Conservation (phyloP, 768 basidiomycete species). For the Phlebiopsis flavidoalba region DNA sequence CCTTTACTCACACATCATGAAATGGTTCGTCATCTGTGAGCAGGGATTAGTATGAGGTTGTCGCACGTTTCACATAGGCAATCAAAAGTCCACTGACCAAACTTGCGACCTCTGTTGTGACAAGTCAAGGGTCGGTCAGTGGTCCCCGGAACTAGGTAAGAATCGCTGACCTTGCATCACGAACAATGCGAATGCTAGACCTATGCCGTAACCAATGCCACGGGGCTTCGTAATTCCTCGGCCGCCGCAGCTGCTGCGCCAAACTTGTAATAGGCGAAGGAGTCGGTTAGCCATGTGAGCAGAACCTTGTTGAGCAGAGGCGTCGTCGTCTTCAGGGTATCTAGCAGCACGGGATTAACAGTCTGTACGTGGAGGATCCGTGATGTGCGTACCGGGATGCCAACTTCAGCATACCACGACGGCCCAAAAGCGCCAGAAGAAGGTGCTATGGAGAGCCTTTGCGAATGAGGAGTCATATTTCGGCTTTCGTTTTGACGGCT, state of each 20-base stretch:
- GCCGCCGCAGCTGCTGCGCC: conserved; percentile 32
- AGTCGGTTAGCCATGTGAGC: conserved; percentile 51
- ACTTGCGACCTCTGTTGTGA: conserved; percentile 30
- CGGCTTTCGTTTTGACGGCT: conserved; percentile 6
- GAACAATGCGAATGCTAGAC: conserved; percentile 52
- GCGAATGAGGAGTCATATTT: conserved; percentile 45
- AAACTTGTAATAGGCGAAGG: conserved; percentile 37
- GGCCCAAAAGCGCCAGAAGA: conserved; percentile 41
- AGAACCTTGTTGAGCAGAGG: conserved; percentile 56
- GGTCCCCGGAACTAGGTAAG: background rate
- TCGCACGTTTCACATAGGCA: background rate
- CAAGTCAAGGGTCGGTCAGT: background rate
- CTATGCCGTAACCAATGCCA: conserved; percentile 58
- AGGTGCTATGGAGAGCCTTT: conserved; percentile 41
- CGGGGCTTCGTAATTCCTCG: conserved; percentile 32
- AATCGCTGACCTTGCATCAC: conserved; percentile 51
- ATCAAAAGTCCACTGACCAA: conserved; percentile 15
- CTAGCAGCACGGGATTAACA: conserved; percentile 16
- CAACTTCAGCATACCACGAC: conserved; percentile 46
- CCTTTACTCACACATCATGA: conserved; percentile 28
- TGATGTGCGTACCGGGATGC: conserved; percentile 23
- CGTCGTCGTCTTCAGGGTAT: conserved; percentile 46
- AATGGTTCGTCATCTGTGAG: conserved; percentile 41
- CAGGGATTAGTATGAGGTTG: background rate
- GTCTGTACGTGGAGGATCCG: background rate